phyloP scores from a whole-genome alignment of 2,329 filamentous ascomycete genomes.

The Neofusicoccum cordaticola region DNA sequence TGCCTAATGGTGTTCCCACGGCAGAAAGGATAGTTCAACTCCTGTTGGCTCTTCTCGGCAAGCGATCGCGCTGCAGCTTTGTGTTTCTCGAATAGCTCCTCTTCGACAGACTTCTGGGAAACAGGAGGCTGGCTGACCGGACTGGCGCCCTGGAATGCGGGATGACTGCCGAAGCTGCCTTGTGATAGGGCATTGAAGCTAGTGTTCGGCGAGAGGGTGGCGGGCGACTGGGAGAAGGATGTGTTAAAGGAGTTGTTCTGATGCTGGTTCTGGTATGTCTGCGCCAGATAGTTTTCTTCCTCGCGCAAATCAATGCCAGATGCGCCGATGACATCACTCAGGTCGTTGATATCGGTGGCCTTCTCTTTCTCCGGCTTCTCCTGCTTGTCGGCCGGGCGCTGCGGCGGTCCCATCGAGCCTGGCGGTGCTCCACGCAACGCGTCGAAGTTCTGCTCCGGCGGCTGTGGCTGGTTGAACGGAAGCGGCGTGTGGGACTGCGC shows the following conservation, averaged over 20 bases:
- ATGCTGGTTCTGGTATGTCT: conserved; percentile 57
- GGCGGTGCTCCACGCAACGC: conserved; percentile 23
- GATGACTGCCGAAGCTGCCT: conserved; percentile 31
- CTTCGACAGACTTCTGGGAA: conserved; percentile 64
- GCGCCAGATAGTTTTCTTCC: conserved; percentile 78
- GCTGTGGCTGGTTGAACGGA: conserved; percentile 53
- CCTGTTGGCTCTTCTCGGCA: conserved; percentile 62
- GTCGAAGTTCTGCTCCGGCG: conserved; percentile 20
- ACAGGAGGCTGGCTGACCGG: conserved; percentile 53
- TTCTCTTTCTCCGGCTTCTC: conserved; percentile 60
- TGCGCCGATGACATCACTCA: conserved; percentile 78
- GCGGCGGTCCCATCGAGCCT: conserved; percentile 62
- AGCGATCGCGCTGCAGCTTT: conserved; percentile 61
- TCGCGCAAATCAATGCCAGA: conserved; percentile 85
- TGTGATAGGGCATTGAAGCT: conserved; percentile 48
- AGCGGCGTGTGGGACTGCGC: conserved; percentile 30
- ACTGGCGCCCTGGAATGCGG: conserved; percentile 39
- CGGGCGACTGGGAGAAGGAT: conserved; percentile 28
- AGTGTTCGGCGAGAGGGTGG: conserved; percentile 38
- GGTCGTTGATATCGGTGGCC: conserved; percentile 64
- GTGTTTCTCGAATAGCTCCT: conserved; percentile 65
- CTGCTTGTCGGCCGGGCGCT: conserved; percentile 53
- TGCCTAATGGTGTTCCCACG: conserved; percentile 58
- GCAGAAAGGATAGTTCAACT: conserved; percentile 72
- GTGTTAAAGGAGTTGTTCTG: conserved; percentile 43